phyloP scores from a whole-genome alignment of 2,329 filamentous ascomycete genomes.

The Drechmeria coniospora region DNA sequence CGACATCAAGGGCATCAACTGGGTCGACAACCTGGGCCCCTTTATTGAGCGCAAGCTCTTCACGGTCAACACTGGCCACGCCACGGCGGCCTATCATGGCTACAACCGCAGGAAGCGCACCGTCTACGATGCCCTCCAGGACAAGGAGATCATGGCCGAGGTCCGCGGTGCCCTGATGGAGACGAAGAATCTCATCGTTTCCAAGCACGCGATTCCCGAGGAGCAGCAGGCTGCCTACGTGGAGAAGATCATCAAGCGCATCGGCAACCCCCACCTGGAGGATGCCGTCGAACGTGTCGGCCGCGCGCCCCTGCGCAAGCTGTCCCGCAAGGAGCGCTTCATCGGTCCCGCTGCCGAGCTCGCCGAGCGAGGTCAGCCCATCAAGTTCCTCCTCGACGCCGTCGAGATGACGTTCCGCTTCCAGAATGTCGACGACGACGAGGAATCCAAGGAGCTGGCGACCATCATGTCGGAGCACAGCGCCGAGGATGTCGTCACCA shows the following conservation, averaged over 20 bases:
- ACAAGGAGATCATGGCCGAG: slow-evolving; percentile 62
- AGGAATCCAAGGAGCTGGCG: slow-evolving; percentile 75
- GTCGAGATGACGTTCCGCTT: slow-evolving; percentile 90
- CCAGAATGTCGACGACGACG: slow-evolving; percentile 84
- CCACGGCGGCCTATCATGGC: slow-evolving; percentile 89
- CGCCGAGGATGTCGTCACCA: slow-evolving; percentile 58
- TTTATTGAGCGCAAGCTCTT: slow-evolving; percentile 99
- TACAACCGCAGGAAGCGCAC: slow-evolving; percentile 74
- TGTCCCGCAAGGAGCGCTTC: slow-evolving; percentile 90
- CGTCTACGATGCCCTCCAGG: slow-evolving; percentile 76
- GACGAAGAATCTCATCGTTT: slow-evolving; percentile 72
- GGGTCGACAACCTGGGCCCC: slow-evolving; percentile 78
- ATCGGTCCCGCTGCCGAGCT: slow-evolving; percentile 82
- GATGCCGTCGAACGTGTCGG: slow-evolving; percentile 92
- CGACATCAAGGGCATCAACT: slow-evolving; percentile 75
- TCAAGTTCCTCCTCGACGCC: slow-evolving; percentile 60
- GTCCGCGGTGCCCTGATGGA: slow-evolving; percentile 70
- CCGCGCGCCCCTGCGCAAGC: slow-evolving; percentile 84
- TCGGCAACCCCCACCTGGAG: slow-evolving; percentile 84
- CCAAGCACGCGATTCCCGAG: slow-evolving; percentile 66
- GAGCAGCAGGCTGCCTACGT: slow-evolving; percentile 76
- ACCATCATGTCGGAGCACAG: slow-evolving; percentile 65
- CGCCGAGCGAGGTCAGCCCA: slow-evolving; percentile 62
- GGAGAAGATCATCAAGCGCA: slow-evolving; percentile 79
- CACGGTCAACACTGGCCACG: slow-evolving; percentile 97